Evolutionary conservation across 1,284 basidiomycete species (phyloP).

Genomic region (Ceratobasidium sp.): DNA sequence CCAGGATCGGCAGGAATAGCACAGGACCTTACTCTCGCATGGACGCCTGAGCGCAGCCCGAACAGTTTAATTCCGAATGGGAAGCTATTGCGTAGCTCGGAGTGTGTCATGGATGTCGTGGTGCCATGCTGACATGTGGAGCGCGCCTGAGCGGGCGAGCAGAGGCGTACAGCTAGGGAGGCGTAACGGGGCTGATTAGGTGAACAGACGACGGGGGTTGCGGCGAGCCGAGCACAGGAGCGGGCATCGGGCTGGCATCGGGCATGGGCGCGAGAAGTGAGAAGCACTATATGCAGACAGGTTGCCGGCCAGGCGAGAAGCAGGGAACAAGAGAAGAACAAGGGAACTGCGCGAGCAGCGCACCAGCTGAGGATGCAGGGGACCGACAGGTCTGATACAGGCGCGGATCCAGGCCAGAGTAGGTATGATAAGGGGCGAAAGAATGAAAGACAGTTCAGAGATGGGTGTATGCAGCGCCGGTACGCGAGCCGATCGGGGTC

Average conservation of each 20-base stretch:
- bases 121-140: too few relatives aligned
- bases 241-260: background rate
- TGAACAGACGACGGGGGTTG: slow-evolving; percentile 27
- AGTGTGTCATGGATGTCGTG: too few relatives aligned
- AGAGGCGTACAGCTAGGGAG: slow-evolving; percentile 10
- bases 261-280: background rate
- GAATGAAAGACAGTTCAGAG: too few relatives aligned
- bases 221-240: too few relatives aligned
- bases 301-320: background rate
- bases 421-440: slow-evolving; percentile 4
- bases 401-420: slow-evolving; percentile 31
- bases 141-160: too few relatives aligned
- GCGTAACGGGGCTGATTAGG: background rate
- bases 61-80: too few relatives aligned
- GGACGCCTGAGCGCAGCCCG: too few relatives aligned
- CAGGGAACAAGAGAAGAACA: slow-evolving; percentile 15
- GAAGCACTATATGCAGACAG: background rate
- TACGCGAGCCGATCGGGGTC: slow-evolving; percentile 7
- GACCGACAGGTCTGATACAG: slow-evolving; percentile 6
- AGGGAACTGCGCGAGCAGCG: slow-evolving; percentile 28
- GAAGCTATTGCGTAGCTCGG: too few relatives aligned
- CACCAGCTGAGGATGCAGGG: slow-evolving; percentile 3
- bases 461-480: slow-evolving; percentile 23
- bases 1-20: too few relatives aligned
- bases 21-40: too few relatives aligned